A percentile compares a stretch with the other conserved stretches of the same genome.
Conservation (phyloP, 2,329 filamentous ascomycete species). For the Colletotrichum graminicola region DNA sequence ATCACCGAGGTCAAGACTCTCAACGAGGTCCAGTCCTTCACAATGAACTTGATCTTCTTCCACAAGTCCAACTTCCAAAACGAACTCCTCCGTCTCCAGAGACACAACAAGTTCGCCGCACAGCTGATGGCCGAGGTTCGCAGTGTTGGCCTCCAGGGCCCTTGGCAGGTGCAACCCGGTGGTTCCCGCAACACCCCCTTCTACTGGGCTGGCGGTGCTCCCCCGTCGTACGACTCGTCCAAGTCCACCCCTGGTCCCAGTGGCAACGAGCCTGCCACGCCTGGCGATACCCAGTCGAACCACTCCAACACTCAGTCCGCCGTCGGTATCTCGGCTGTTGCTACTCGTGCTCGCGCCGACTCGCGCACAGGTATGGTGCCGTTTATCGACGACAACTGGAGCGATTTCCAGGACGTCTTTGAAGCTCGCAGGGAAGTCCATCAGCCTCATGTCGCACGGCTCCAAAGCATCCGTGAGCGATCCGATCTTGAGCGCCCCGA, state of each 20-base stretch:
- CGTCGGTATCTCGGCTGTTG: conserved; percentile 47
- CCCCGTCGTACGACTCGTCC: conserved; percentile 51
- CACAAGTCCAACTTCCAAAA: conserved; percentile 99
- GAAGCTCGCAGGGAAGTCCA: conserved; percentile 55
- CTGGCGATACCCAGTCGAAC: conserved; percentile 40
- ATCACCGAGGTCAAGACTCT: conserved; percentile 86
- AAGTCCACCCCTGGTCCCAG: conserved; percentile 40
- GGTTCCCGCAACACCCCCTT: conserved; percentile 77
- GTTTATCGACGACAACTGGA: conserved; percentile 50
- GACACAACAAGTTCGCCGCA: conserved; percentile 94
- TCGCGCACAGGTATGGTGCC: conserved; percentile 40
- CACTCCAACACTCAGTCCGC: conserved; percentile 45
- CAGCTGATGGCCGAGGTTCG: conserved; percentile 90
- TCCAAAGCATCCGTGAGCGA: conserved; percentile 42
- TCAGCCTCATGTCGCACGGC: conserved; percentile 46
- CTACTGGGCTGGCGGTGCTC: conserved; percentile 59
- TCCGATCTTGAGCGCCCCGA: conserved; percentile 21
- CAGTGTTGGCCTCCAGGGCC: conserved; percentile 86
- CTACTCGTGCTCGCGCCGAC: conserved; percentile 40
- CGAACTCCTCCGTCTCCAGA: conserved; percentile 87
- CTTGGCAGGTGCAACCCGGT: conserved; percentile 71
- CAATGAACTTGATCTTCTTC: conserved; percentile 94
- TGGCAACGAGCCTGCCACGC: conserved; percentile 39
- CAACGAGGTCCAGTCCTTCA: conserved; percentile 85
- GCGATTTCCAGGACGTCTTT: conserved; percentile 62